Percentiles rank a stretch among this genome's conserved stretches.
These are phyloP conservation scores for Pichia sp. DNA, from an alignment of 1,139 yeast species.

Conservation along the genomic window DNA sequence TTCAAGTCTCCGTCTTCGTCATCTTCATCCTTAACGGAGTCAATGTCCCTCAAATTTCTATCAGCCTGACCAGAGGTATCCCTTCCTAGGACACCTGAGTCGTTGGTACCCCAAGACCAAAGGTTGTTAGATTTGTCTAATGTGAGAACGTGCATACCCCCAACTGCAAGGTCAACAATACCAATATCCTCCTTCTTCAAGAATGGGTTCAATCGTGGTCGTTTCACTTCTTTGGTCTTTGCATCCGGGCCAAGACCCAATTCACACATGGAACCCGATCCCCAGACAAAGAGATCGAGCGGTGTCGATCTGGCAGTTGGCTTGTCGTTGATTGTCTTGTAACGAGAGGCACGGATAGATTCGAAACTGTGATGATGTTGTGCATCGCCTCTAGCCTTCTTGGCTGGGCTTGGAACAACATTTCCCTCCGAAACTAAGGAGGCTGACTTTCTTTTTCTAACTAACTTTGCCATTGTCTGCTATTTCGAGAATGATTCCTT, in stretches of 20 bases:
- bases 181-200: slow-evolving; percentile 57
- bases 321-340: slow-evolving; percentile 42
- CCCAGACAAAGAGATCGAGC: slow-evolving; percentile 86
- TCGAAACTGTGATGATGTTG: slow-evolving; percentile 42
- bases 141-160: slow-evolving; percentile 93
- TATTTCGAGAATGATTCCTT: neutral
- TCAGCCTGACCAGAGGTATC: slow-evolving; percentile 56
- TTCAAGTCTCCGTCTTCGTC: slow-evolving; percentile 71
- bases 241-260: slow-evolving; percentile 90
- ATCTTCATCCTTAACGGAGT: slow-evolving; percentile 51
- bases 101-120: slow-evolving; percentile 99
- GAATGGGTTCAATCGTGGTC: slow-evolving; percentile 87
- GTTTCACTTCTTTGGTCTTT: slow-evolving; percentile 83
- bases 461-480: slow-evolving; percentile 12
- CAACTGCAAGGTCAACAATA: slow-evolving; percentile 82
- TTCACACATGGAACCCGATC: slow-evolving; percentile 96
- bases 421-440: slow-evolving; percentile 19
- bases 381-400: slow-evolving; percentile 22
- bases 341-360: slow-evolving; percentile 41
- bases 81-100: slow-evolving; percentile 89
- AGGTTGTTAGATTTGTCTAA: slow-evolving; percentile 66
- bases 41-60: slow-evolving; percentile 63
- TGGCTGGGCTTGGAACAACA: slow-evolving; percentile 23
- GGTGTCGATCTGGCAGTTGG: slow-evolving; percentile 41
- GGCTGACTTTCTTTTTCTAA: slow-evolving; percentile 20